Evolutionary conservation across 345 rosid species (phyloP).

Genomic region (Euphorbia lathyris): DNA sequence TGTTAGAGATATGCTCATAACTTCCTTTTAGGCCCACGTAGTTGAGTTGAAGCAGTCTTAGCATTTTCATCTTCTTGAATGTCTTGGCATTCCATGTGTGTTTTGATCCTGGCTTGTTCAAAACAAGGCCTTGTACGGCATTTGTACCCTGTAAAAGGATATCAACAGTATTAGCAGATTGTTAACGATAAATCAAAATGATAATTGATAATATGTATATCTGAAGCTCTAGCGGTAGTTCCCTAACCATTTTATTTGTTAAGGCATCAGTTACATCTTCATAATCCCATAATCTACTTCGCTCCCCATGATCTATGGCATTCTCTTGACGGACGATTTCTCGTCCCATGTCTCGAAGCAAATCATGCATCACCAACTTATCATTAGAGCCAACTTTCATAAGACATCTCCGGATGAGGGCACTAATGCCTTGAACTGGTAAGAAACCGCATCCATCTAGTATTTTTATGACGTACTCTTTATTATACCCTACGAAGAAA

Average conservation of each 20-base stretch:
- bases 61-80: constrained; percentile 17
- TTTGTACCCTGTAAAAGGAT: constrained; percentile 21
- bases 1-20: not conserved
- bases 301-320: constrained; percentile 10
- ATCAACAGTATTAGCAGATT: too few species aligned
- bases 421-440: constrained; percentile 3
- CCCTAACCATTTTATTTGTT: constrained; percentile 13
- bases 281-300: constrained; percentile 28
- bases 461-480: constrained; percentile 11
- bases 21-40: not conserved
- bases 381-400: constrained; percentile 1
- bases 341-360: constrained; percentile 28
- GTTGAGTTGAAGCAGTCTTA: constrained; percentile 20
- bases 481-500: constrained; percentile 18
- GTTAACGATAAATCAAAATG: not conserved
- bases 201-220: not conserved
- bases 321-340: constrained; percentile 17
- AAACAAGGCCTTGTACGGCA: constrained; percentile 19
- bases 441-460: constrained; percentile 18
- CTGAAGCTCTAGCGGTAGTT: not conserved
- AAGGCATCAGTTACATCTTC: constrained; percentile 18
- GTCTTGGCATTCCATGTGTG: not conserved
- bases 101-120: not conserved
- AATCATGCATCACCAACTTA: constrained; percentile 20
- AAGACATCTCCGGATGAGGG: constrained; percentile 12